Evolutionary conservation across 371 early-diverging fungal genomes (phyloP).

Genomic region (Coemansia sp.): DNA sequence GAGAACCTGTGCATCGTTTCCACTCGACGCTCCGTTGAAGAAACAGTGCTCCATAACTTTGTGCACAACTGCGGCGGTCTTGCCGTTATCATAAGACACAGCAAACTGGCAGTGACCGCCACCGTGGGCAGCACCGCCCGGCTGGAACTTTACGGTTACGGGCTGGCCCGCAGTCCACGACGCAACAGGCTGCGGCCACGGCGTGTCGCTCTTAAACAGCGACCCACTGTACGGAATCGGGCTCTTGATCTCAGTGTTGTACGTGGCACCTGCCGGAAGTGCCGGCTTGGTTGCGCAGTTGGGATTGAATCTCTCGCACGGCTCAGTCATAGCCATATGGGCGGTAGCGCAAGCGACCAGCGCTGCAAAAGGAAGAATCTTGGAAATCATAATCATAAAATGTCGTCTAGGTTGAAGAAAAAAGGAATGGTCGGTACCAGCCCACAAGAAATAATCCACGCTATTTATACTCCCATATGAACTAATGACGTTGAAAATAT

Average conservation of each 20-base stretch:
- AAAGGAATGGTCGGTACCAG: not conserved
- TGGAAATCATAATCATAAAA: not conserved
- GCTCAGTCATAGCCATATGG: conserved; percentile 17
- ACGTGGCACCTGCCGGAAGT: not conserved
- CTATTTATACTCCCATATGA: conserved; percentile 1
- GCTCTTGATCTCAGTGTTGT: conserved; percentile 6
- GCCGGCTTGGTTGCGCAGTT: not conserved
- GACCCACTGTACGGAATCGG: conserved; percentile 5
- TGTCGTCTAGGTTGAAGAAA: not conserved
- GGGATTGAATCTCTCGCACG: conserved; percentile 18
- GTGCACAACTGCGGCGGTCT: conserved; percentile 48
- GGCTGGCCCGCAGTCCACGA: conserved; percentile 34
- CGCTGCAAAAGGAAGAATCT: not conserved
- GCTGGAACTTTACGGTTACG: conserved; percentile 18
- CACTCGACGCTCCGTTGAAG: not conserved
- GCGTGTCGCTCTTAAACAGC: conserved; percentile 39
- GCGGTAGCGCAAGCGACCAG: not conserved
- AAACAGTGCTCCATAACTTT: conserved; percentile 50
- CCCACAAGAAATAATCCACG: not conserved
- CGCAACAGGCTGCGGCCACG: conserved; percentile 19
- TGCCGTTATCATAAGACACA: conserved; percentile 69
- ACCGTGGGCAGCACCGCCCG: conserved; percentile 14
- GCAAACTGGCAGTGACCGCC: conserved; percentile 55
- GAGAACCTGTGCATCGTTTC: not conserved
- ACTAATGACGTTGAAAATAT: not conserved